Evolutionary conservation across 202 grass and related monocot genomes (phyloP), one percentile per base, ranked within the genome.

Genomic region (Miscanthus sacchariflorus): DNA sequence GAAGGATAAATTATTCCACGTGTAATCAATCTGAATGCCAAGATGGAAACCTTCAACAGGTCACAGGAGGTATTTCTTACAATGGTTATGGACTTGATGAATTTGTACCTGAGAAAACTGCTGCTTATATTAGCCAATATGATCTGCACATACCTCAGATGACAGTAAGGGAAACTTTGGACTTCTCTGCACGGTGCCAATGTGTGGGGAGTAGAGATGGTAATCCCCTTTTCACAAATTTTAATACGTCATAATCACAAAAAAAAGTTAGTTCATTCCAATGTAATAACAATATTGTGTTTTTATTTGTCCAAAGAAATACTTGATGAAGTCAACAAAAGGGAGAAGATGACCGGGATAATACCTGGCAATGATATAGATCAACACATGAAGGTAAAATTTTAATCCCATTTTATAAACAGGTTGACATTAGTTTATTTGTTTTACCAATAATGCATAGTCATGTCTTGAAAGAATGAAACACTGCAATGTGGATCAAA

Each of bases 301-400:
- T 70, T 82, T 78, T 21, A 1, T 73, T 25, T 50, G 21, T 40
- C 23, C 67, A 45, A 74, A 92, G 91, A 84, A 70, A 87, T 90
- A 58, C 70, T 93, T 2, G 19, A 87, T 9, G 89, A 93, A 46
- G 73, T 93, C 36, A 67, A 3, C 1, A 70, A 12, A 72, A 91
- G 89, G 86, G 92, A 87, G 58, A 84, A 87, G 68, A 13, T 30
- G 7, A 9, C n/a, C 9, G 74, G 82, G 71, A 89, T 93, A 30
- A 85, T 83, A n/a, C 89, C 86, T 9, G 86, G 86, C 4, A 39
- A 42, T 71, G 88, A 91, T 36, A 54, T 93, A 18, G 89, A 93
- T 79, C n/a, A 76, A 39, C 86, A 90, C 39, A 93, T 91, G 92
- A 93, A 93, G 85, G 91, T 90, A 82, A 86, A 1, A 33, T 1